A percentile compares a stretch with the other conserved stretches of the same genome.
phyloP scores from a whole-genome alignment of 2,329 filamentous ascomycete genomes.

The Sordariomycetes sp. region DNA sequence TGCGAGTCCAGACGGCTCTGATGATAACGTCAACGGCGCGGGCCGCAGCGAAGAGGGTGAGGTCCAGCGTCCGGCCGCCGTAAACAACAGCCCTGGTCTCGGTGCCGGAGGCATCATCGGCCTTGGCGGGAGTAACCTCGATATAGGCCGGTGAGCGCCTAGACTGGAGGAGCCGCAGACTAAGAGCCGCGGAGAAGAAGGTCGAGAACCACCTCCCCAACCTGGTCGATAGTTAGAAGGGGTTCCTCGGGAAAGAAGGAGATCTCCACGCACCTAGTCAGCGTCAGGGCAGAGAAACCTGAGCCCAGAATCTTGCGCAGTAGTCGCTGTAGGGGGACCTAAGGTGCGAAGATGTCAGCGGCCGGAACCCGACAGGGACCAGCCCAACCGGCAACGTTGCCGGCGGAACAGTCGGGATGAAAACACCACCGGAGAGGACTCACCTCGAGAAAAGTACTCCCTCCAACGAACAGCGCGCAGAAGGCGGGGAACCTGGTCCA shows the following conservation, averaged over 20 bases:
- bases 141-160: conserved; percentile 34
- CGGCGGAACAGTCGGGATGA: not conserved
- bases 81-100: conserved; percentile 12
- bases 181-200: conserved; percentile 47
- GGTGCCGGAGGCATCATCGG: conserved; percentile 14
- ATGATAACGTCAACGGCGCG: conserved; percentile 63
- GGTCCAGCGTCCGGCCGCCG: conserved; percentile 68
- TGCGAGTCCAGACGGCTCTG: conserved; percentile 52
- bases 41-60: conserved; percentile 68
- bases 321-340: conserved; percentile 5
- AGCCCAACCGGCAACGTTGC: not conserved
- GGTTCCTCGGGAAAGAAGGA: not conserved
- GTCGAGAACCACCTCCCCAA: conserved; percentile 42
- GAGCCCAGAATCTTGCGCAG: conserved; percentile 5
- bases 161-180: conserved; percentile 46
- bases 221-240: conserved; percentile 20
- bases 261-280: conserved; percentile 3
- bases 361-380: not conserved
- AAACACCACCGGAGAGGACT: conserved; percentile 9
- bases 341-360: not conserved
- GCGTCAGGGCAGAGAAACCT: not conserved
- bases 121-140: conserved; percentile 22
- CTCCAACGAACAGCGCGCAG: conserved; percentile 49
- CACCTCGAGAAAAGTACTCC: conserved; percentile 51
- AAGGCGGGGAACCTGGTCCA: conserved; percentile 50